Percentiles rank a stretch among this genome's conserved stretches.
phyloP scores from a whole-genome alignment of 1,139 yeast species.

The Lizanozyma gosingica region DNA sequence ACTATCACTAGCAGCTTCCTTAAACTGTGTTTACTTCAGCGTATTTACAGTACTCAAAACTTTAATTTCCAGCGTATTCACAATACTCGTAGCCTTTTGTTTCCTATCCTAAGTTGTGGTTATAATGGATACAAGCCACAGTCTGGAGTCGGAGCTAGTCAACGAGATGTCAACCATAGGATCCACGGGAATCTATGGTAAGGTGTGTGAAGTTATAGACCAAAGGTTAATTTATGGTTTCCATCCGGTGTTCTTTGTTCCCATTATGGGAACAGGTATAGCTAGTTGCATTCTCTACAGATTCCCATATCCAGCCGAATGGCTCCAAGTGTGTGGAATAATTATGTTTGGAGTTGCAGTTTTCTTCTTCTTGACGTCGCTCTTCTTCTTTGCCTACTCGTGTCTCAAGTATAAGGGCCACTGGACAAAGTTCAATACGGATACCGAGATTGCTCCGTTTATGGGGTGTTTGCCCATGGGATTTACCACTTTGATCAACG shows the following conservation, averaged over 20 bases:
- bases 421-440: slow-evolving; percentile 25
- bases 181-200: background rate
- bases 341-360: slow-evolving; percentile 50
- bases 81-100: too few relatives aligned
- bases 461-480: slow-evolving; percentile 83
- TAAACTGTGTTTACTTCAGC: too few relatives aligned
- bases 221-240: slow-evolving; percentile 9
- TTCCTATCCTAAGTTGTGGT: too few relatives aligned
- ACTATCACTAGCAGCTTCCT: too few relatives aligned
- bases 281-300: slow-evolving; percentile 47
- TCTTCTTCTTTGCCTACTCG: slow-evolving; percentile 28
- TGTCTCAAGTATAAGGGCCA: slow-evolving; percentile 26
- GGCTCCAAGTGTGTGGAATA: slow-evolving; percentile 53
- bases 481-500: slow-evolving; percentile 52
- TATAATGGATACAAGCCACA: background rate
- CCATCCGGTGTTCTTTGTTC: slow-evolving; percentile 56
- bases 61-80: too few relatives aligned
- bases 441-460: slow-evolving; percentile 46
- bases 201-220: background rate
- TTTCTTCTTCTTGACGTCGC: slow-evolving; percentile 34
- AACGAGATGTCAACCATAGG: background rate
- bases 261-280: slow-evolving; percentile 83
- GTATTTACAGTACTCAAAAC: too few relatives aligned
- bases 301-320: slow-evolving; percentile 55
- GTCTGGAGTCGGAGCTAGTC: background rate